These are phyloP conservation scores for Solanum chiquidenum DNA, from an alignment of 257 asterid species.

Conservation along the genomic window DNA sequence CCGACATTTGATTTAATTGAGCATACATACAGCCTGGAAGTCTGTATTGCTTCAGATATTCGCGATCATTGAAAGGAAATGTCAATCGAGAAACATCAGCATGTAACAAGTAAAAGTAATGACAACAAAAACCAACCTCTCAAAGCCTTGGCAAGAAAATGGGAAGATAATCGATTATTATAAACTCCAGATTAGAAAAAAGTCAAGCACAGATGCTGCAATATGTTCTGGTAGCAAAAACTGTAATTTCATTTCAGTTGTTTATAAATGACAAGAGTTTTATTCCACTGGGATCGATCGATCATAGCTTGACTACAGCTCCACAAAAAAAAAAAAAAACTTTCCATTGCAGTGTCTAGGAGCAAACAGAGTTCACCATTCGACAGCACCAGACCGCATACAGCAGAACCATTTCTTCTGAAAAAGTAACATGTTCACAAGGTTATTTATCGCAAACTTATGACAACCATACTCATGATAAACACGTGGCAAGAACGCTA, in stretches of 20 bases:
- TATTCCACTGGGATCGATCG: slow-evolving; percentile 12
- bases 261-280: background rate
- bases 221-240: background rate
- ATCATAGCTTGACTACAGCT: slow-evolving; percentile 23
- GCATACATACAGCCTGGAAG: background rate
- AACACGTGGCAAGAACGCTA: no score
- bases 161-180: background rate
- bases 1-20: background rate
- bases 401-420: slow-evolving; percentile 98
- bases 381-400: slow-evolving; percentile 49
- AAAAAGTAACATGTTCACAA: slow-evolving; percentile 4
- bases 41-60: background rate
- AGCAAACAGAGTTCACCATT: slow-evolving; percentile 39
- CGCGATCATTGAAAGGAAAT: background rate
- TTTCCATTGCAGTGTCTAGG: slow-evolving; percentile 14
- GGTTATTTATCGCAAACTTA: background rate
- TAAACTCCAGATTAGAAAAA: background rate
- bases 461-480: background rate
- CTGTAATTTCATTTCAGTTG: background rate
- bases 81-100: background rate
- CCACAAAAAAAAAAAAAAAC: background rate
- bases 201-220: background rate
- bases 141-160: background rate
- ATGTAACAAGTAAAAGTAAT: background rate
- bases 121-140: background rate